phyloP scores from a whole-genome alignment of 441 rosid species.

The Erodium chrysanthum region DNA sequence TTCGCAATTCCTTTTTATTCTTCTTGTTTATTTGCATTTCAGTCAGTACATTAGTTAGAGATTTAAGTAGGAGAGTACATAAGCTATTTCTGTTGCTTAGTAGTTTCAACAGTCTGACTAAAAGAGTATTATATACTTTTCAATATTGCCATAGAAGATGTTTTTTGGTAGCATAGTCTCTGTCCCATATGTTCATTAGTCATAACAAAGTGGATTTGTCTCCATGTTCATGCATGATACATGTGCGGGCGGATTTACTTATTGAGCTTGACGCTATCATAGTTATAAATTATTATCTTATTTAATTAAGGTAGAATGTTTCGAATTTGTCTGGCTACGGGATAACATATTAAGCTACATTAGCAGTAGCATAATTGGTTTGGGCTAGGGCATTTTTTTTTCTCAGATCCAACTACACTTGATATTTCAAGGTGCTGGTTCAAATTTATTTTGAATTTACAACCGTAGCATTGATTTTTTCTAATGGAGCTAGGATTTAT shows the following conservation, averaged over 20 bases:
- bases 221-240: neutral
- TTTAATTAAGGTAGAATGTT: neutral
- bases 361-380: neutral
- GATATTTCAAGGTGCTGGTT: neutral
- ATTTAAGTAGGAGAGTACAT: no score
- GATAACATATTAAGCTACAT: constrained; percentile 1
- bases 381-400: neutral
- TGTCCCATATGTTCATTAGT: neutral
- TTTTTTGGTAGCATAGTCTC: neutral
- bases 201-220: neutral
- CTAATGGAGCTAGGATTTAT: neutral
- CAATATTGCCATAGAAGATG: neutral
- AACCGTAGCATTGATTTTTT: neutral
- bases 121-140: neutral
- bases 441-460: neutral
- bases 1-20: no score
- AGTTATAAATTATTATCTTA: neutral
- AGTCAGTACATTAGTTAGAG: no score
- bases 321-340: neutral
- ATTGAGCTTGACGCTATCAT: neutral
- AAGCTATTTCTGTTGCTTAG: no score
- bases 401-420: neutral
- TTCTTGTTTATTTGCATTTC: no score
- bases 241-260: neutral
- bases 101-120: no score